These are phyloP conservation scores for Celoporthe dispersa DNA, from an alignment of 2,329 filamentous ascomycete genomes.

Conservation along the genomic window DNA sequence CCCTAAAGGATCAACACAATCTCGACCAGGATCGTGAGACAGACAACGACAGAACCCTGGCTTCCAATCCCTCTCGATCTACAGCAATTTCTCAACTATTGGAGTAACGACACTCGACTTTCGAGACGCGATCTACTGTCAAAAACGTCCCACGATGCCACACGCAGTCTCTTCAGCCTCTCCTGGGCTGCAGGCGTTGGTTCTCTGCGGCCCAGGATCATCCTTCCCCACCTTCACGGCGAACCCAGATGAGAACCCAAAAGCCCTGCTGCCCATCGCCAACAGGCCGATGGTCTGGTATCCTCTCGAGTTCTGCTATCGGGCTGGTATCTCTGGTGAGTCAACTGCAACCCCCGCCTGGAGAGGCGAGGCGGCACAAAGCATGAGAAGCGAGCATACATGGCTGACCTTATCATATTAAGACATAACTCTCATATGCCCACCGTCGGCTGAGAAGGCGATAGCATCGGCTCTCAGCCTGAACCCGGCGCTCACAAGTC, in stretches of 20 bases:
- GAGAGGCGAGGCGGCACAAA: neutral
- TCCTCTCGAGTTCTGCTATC: conserved; percentile 82
- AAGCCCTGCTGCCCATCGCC: conserved; percentile 80
- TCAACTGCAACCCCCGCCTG: neutral
- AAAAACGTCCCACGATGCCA: conserved; percentile 61
- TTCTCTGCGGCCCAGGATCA: conserved; percentile 81
- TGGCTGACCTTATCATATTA: conserved; percentile 10
- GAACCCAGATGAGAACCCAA: conserved; percentile 78
- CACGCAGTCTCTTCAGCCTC: conserved; percentile 75
- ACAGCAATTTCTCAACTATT: neutral
- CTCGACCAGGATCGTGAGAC: neutral
- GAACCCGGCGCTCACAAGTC: conserved; percentile 75
- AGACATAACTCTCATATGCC: conserved; percentile 69
- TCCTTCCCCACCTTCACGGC: conserved; percentile 84
- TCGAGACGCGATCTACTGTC: neutral
- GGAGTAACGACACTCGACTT: neutral
- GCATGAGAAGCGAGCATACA: too few species aligned
- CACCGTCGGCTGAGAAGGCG: conserved; percentile 66
- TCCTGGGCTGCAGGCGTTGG: conserved; percentile 80
- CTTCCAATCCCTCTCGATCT: neutral
- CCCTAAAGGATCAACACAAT: neutral
- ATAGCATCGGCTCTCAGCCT: conserved; percentile 74
- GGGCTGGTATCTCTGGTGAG: conserved; percentile 76
- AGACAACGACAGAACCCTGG: neutral
- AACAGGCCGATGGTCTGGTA: conserved; percentile 92